Evolutionary conservation across 1,284 basidiomycete genomes (phyloP).

Genomic region (Stygiomarasmius scandens): DNA sequence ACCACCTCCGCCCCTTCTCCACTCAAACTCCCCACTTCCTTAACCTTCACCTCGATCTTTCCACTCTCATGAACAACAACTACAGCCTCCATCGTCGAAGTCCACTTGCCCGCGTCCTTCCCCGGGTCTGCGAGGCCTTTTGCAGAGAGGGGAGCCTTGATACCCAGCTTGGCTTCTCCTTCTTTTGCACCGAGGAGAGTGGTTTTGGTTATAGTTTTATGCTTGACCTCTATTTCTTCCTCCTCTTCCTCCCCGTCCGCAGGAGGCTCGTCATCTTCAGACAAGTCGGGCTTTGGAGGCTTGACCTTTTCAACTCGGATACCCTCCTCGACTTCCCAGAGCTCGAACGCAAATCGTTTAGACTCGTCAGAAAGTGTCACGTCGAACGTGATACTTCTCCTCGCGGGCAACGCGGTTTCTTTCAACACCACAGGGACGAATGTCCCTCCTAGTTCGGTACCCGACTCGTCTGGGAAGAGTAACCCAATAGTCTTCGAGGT

Average conservation of each 20-base stretch:
- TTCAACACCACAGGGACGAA: conserved; percentile 70
- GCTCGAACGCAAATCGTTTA: conserved; percentile 70
- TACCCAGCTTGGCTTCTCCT: conserved; percentile 43
- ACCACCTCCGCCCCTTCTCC: conserved; percentile 3
- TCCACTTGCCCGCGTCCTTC: conserved; percentile 15
- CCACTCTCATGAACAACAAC: conserved; percentile 8
- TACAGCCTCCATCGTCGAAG: conserved; percentile 13
- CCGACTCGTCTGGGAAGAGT: conserved; percentile 68
- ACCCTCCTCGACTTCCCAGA: conserved; percentile 87
- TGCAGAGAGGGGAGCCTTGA: neutral
- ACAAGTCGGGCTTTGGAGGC: conserved; percentile 48
- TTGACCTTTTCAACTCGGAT: conserved; percentile 76
- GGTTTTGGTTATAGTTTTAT: conserved; percentile 68
- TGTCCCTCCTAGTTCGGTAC: conserved; percentile 57
- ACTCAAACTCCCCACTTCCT: conserved; percentile 16
- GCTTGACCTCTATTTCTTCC: conserved; percentile 64
- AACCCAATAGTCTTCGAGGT: conserved; percentile 79
- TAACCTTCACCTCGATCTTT: conserved; percentile 9
- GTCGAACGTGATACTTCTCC: conserved; percentile 74
- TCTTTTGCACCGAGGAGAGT: conserved; percentile 58
- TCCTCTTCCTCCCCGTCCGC: conserved; percentile 67
- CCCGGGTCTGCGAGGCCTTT: too few relatives aligned
- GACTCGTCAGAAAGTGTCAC: conserved; percentile 59
- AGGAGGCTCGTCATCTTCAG: conserved; percentile 58
- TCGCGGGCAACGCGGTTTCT: conserved; percentile 81